Evolutionary conservation across 73 alveolate genomes (phyloP).

Genomic region (Symbiodinium natans): DNA sequence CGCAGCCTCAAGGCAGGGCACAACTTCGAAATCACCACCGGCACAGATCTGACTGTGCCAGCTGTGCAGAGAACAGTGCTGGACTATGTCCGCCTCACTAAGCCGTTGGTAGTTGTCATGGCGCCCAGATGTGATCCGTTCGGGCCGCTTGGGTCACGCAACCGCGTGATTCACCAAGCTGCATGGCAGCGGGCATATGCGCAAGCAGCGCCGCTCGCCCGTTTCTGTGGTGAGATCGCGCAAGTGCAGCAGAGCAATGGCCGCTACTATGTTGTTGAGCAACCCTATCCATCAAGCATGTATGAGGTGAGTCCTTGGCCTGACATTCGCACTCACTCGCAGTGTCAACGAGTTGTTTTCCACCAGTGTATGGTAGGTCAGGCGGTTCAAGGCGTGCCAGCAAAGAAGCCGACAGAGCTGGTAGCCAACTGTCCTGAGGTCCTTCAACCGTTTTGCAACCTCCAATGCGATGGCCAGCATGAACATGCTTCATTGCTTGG

Average conservation of each 20-base stretch:
- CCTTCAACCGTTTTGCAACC: not conserved
- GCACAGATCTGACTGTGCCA: not conserved
- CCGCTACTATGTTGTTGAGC: slow-evolving; percentile 6
- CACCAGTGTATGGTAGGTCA: slow-evolving; percentile 8
- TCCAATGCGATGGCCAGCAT: not conserved
- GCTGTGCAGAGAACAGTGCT: not conserved
- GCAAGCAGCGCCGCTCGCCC: not conserved
- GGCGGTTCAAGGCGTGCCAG: not conserved
- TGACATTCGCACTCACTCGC: not conserved
- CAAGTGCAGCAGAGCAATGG: not conserved
- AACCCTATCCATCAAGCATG: not conserved
- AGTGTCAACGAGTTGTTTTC: not conserved
- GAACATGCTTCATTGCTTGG: not conserved
- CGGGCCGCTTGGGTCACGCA: not conserved
- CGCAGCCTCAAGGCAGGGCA: not conserved
- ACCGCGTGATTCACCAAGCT: not conserved
- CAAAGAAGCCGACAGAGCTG: not conserved
- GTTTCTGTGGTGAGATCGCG: not conserved
- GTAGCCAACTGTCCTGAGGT: not conserved
- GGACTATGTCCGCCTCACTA: not conserved
- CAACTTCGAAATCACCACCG: slow-evolving; percentile 2
- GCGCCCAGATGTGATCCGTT: not conserved
- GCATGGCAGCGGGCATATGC: not conserved
- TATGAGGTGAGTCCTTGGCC: slow-evolving; percentile 10
- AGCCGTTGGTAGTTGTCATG: not conserved